phyloP scores from a whole-genome alignment of 148 eudicot genomes.

The Silene uniflora region DNA sequence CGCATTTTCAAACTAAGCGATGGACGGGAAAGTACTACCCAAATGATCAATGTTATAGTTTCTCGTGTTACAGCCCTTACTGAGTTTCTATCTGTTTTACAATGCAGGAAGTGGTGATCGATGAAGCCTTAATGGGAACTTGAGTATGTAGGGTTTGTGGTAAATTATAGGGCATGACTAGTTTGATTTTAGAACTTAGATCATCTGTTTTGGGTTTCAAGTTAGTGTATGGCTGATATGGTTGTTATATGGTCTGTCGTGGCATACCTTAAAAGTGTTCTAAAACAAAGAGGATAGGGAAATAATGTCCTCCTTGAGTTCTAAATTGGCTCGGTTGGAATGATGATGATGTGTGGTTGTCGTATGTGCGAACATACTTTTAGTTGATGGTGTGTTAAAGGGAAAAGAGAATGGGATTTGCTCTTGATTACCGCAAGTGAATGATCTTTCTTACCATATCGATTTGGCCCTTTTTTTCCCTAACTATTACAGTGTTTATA shows the following conservation, averaged over 20 bases:
- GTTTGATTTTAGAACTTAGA: neutral
- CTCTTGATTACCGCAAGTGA: too few species aligned
- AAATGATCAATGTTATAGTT: neutral
- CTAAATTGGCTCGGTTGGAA: too few species aligned
- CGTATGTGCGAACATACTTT: too few species aligned
- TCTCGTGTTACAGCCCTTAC: too few species aligned
- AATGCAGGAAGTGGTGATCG: conserved; percentile 44
- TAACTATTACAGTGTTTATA: too few species aligned
- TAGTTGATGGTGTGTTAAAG: too few species aligned
- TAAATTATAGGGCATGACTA: neutral
- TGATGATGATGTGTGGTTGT: too few species aligned
- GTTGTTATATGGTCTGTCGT: neutral
- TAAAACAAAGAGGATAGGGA: neutral
- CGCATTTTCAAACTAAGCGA: too few species aligned
- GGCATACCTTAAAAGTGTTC: neutral
- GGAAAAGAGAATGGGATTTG: too few species aligned
- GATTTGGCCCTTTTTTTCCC: too few species aligned
- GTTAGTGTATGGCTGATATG: neutral
- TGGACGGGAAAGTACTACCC: neutral
- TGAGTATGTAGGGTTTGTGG: conserved; percentile 2
- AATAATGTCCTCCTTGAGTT: neutral
- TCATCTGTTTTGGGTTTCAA: conserved; percentile 2
- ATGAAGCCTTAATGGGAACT: conserved; percentile 17
- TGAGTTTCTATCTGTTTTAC: neutral
- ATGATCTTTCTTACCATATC: too few species aligned